Evolutionary conservation across 1,139 yeast genomes (phyloP), one percentile per base, ranked within the genome.

Genomic region (Meyerozyma athensensis): DNA sequence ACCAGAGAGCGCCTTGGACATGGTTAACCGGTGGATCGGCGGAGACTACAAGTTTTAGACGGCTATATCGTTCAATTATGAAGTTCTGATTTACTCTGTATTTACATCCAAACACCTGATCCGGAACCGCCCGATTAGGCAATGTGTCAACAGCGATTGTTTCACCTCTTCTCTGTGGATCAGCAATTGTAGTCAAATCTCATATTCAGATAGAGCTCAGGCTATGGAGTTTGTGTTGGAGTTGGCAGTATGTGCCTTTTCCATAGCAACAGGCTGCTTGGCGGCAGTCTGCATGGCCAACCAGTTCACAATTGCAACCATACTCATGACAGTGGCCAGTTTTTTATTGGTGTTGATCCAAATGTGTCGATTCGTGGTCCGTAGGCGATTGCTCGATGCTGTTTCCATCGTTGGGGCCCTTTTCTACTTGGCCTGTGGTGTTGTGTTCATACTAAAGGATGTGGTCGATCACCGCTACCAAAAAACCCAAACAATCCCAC

Each of bases 21-120:
- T 71, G 74, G 66, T 69, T 37, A 68, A 68, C 57, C 60, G 70
- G 54, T 69, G 75, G 75, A 43, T 67, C 40, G 38, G 50, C 34
- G 74, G 74, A 39, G 72, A 69, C 43, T 48, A 36, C 42, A 44
- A 31, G 10, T 40, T 42, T 23, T 34, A 28, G 21, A 17, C 9
- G 9, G 32, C 12, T 28, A 28, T 17, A 17, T 9, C 32, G 18
- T 21, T 10, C 10, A 21, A 7, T 21, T 7, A 8, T 21, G 9
- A 8, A 21, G 7, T 21, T 21, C 23, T 10, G n/a, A n/a, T n/a
- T n/a, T n/a, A 21, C 9, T 21, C 7, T 10, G 10, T 21, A 8
- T 10, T 7, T 21, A 12, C 32, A 28, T 12, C 32, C 32, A 8
- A 4, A 28, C 32, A 28, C 32, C 32, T 10, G 20, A 10, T 16